Conservation (phyloP, 768 basidiomycete genomes). For the Suillus plorans region DNA sequence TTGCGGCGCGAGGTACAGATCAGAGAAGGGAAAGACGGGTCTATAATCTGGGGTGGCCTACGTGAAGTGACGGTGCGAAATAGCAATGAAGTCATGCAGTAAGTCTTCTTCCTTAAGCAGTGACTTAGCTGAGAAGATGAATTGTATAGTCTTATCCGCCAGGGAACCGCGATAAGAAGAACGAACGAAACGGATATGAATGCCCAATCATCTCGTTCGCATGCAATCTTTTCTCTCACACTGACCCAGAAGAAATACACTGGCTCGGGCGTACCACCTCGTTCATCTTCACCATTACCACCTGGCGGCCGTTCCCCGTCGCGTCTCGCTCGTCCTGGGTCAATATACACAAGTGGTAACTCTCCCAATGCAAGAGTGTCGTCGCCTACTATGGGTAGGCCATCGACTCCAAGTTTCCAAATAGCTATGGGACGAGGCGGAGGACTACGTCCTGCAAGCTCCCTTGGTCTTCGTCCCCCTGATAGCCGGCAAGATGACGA, state of each 20-base stretch:
- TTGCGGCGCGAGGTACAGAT: constrained; percentile 87
- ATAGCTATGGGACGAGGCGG: constrained; percentile 70
- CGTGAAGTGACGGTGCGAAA: constrained; percentile 88
- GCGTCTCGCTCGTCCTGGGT: constrained; percentile 80
- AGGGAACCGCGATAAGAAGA: constrained; percentile 86
- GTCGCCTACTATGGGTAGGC: constrained; percentile 77
- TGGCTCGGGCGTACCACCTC: constrained; percentile 67
- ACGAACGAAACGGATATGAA: constrained; percentile 99
- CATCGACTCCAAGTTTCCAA: constrained; percentile 77
- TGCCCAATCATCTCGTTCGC: constrained; percentile 94
- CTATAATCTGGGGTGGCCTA: constrained; percentile 96
- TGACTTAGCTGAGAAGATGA: constrained; percentile 13
- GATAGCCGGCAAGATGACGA: constrained; percentile 53
- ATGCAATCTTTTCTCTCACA: constrained; percentile 98
- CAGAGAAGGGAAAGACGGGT: constrained; percentile 94
- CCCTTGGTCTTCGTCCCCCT: constrained; percentile 66
- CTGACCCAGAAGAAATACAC: constrained; percentile 86
- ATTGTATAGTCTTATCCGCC: constrained; percentile 71
- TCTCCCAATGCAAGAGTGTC: constrained; percentile 47
- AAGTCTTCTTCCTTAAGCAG: constrained; percentile 34
- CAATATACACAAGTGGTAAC: constrained; percentile 53
- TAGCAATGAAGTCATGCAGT: constrained; percentile 90
- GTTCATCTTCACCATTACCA: constrained; percentile 77
- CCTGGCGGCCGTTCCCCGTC: constrained; percentile 74
- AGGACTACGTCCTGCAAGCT: constrained; percentile 72